Evolutionary conservation across 108 stramenopile genomes (phyloP).

Genomic region (Asterionellopsis glacialis): DNA sequence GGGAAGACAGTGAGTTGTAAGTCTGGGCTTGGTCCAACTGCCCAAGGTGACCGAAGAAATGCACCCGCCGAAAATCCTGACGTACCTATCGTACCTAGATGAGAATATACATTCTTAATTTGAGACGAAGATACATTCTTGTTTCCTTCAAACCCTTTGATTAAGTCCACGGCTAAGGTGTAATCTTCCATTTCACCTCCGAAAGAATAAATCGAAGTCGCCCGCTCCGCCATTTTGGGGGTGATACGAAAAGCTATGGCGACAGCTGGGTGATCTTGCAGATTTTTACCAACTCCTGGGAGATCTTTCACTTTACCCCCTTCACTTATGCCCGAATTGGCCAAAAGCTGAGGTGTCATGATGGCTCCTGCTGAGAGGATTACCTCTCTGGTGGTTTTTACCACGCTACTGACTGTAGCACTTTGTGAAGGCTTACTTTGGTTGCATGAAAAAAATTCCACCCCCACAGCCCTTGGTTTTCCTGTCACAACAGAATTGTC

Average conservation of each 20-base stretch:
- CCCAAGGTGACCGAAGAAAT: constrained; percentile 20
- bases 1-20: constrained; percentile 23
- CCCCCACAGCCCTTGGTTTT: constrained; percentile 5
- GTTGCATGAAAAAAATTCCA: constrained; percentile 3
- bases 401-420: neutral
- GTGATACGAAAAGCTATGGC: constrained; percentile 5
- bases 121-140: neutral
- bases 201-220: constrained; percentile 11
- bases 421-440: neutral
- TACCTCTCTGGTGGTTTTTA: constrained; percentile 29
- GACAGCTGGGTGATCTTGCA: constrained; percentile 45
- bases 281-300: constrained; percentile 52
- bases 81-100: constrained; percentile 11
- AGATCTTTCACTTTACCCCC: constrained; percentile 20
- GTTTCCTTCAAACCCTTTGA: neutral
- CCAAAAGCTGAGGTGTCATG: constrained; percentile 61
- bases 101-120: neutral
- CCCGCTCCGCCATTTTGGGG: constrained; percentile 7
- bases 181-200: constrained; percentile 21
- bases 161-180: constrained; percentile 1
- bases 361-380: constrained; percentile 63
- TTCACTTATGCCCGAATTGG: constrained; percentile 52
- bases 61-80: constrained; percentile 25
- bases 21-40: constrained; percentile 6
- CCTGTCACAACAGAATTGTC: neutral